Evolutionary conservation across 2,329 filamentous ascomycete species (phyloP).

Genomic region (Apiospora rasikravindrae): DNA sequence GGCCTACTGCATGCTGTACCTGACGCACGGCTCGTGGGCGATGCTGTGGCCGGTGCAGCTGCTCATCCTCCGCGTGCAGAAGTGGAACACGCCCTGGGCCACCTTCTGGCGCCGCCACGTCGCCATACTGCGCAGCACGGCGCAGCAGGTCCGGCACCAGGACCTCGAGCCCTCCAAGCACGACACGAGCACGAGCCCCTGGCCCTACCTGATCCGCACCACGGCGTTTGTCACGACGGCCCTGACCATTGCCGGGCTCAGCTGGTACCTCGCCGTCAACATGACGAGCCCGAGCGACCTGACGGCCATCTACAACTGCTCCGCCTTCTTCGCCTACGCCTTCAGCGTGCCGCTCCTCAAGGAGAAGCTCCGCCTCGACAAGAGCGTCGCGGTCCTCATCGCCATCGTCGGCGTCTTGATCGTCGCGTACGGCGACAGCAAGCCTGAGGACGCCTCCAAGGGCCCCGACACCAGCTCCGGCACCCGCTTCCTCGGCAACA

Average conservation of each 20-base stretch:
- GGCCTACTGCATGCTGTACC: constrained; percentile 99
- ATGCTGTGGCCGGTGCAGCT: constrained; percentile 89
- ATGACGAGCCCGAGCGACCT: constrained; percentile 91
- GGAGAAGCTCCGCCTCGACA: constrained; percentile 83
- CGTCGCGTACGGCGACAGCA: constrained; percentile 89
- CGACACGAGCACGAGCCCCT: constrained; percentile 46
- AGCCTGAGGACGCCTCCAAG: constrained; percentile 51
- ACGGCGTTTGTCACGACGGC: constrained; percentile 84
- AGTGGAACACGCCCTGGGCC: constrained; percentile 77
- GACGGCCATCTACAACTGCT: constrained; percentile 99
- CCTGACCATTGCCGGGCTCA: constrained; percentile 87
- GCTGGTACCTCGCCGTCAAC: constrained; percentile 95
- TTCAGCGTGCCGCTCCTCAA: constrained; percentile 91
- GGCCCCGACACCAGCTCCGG: constrained; percentile 55
- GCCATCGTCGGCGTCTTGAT: constrained; percentile 90
- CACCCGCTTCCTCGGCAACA: constrained; percentile 80
- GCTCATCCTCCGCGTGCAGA: constrained; percentile 77
- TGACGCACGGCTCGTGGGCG: constrained; percentile 94
- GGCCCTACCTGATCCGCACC: constrained; percentile 76
- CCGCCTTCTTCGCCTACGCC: constrained; percentile 96
- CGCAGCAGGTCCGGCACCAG: constrained; percentile 84
- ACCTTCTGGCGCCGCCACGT: constrained; percentile 78
- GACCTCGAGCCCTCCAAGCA: constrained; percentile 68
- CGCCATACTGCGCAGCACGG: constrained; percentile 57
- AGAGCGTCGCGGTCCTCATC: constrained; percentile 83